Base-by-base conservation (phyloP, 805 yeast species). In the Nakazawaea holstii region DNA sequence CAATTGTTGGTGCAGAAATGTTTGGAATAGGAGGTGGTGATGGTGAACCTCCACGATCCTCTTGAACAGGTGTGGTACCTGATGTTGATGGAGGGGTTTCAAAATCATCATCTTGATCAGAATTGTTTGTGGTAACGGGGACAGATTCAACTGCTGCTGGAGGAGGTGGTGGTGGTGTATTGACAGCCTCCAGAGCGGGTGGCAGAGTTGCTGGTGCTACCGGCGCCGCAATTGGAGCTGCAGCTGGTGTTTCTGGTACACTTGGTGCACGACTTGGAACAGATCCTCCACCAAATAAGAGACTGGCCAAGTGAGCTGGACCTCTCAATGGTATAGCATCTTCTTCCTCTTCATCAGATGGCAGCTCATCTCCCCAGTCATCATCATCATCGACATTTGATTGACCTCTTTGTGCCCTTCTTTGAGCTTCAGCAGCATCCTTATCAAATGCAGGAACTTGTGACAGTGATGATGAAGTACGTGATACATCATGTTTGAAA, bases 381-480 rank as follows among this genome's bases (percentile, higher is more conserved):
- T 75, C 79, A 51, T 75, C 76, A 48, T 67, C 80, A 44, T 66
- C 70, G 35, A 66, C 70, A 27, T 59, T 64, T 8, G 66, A 65
- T 37, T 67, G 56, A 4, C 83, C 83, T 62, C 91, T 72, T 60
- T 86, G 92, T 7, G 87, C 78, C 27, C 76, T 79, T 63, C 94
- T 72, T 62, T 85, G 91, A 2, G 82, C 84, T 48, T 80, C 84
- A 28, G 85, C 78, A 50, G 79, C 78, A 51, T 71, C 71, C 0
- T 77, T 67, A 57, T 83, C 87, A 53, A 81, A 66, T 2, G 55
- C 57, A 4, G 63, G 55, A 8, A 57, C 66, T 0, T 64, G 52
- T 3, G 68, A 58, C 13, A 52, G 32, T 6, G 40, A 14, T n/a
- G 50, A 52, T 1, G 62, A 44, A 26, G 59, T 52, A 4, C 59